Evolutionary conservation across 2,329 filamentous ascomycete genomes (phyloP), one percentile per base, ranked within the genome.

Genomic region (Cercospora citrullina): DNA sequence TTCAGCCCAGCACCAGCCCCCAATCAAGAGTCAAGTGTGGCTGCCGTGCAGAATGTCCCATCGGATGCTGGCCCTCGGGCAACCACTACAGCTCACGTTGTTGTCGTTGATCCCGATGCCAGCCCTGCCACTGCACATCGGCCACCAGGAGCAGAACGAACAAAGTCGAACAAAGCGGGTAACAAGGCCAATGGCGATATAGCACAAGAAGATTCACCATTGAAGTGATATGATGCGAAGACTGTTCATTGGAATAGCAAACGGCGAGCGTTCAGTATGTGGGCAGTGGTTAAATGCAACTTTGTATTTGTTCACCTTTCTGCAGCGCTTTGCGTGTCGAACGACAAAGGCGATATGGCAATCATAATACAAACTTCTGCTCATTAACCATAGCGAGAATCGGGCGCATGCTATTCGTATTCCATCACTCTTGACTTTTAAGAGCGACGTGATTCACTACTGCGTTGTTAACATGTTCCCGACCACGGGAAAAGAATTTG

Each of bases 41-140:
- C 48, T 3, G 48, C 48, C 7, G 7, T 16, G 0, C 48, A 53
- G 23, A 53, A 5, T 16, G 7, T 53, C 6, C 1, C 30, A 9
- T 33, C 53, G 12, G 6, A 9, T 12, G 14, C 31, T 5, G 33
- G 31, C 5, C 62, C 62, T 5, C 21, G 6, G 0, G 31, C 53
- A 26, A 10, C n/a, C 23, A 21, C 26, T 28, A 59, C 36, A 14
- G 55, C 55, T 33, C 28, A 31, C 26, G 55, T 59, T n/a, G 55
- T 59, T 36, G 36, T 59, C 21, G 48, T 64, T 7, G 62, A 64
- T 21, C 62, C 53, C 2, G 62, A 64, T 64, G 62, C 62, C 53
- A 64, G 62, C 23, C 62, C 62, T 21, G 64, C 64, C n/a, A 66
- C 59, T 26, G 64, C 64, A 5, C 48, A 31, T 1, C 26, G 48